Percentiles rank a stretch among this genome's conserved stretches.
These are phyloP conservation scores for Pythium folliculosum DNA, from an alignment of 352 stramenopile genomes.

Conservation along the genomic window DNA sequence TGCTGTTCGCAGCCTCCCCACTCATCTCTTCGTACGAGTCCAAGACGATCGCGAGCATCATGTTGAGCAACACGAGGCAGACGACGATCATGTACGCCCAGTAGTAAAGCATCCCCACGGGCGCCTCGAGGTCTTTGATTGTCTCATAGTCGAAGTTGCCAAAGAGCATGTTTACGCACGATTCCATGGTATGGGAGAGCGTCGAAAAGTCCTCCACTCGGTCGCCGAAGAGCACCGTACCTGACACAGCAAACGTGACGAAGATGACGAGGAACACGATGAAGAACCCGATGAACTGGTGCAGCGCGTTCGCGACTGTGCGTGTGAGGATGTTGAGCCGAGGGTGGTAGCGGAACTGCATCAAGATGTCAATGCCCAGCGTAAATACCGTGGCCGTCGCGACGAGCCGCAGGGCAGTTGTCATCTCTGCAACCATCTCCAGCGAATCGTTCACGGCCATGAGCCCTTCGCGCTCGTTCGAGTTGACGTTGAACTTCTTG, in stretches of 20 bases:
- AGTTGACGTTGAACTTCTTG: constrained; percentile 37
- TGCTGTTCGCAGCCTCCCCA: constrained; percentile 34
- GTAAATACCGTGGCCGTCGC: constrained; percentile 37
- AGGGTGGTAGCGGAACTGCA: constrained; percentile 57
- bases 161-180: constrained; percentile 71
- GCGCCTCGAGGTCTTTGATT: constrained; percentile 45
- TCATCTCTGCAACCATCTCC: constrained; percentile 31
- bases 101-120: constrained; percentile 62
- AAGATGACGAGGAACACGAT: constrained; percentile 63
- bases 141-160: constrained; percentile 58
- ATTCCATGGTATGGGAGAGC: constrained; percentile 42
- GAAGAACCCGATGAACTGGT: constrained; percentile 57
- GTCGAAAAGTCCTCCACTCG: constrained; percentile 51
- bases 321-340: constrained; percentile 56
- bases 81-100: constrained; percentile 68
- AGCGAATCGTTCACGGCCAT: constrained; percentile 31
- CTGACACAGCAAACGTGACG: constrained; percentile 50
- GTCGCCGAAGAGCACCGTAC: constrained; percentile 58
- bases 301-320: constrained; percentile 50
- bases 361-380: constrained; percentile 44
- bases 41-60: constrained; percentile 75
- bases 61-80: constrained; percentile 67
- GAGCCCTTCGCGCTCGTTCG: constrained; percentile 33
- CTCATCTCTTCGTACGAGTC: constrained; percentile 55
- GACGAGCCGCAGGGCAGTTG: constrained; percentile 35